Percentiles rank a stretch among this genome's conserved stretches.
Evolutionary conservation across 2,329 filamentous ascomycete species (phyloP).

Genomic region (Neonectria coccinea): DNA sequence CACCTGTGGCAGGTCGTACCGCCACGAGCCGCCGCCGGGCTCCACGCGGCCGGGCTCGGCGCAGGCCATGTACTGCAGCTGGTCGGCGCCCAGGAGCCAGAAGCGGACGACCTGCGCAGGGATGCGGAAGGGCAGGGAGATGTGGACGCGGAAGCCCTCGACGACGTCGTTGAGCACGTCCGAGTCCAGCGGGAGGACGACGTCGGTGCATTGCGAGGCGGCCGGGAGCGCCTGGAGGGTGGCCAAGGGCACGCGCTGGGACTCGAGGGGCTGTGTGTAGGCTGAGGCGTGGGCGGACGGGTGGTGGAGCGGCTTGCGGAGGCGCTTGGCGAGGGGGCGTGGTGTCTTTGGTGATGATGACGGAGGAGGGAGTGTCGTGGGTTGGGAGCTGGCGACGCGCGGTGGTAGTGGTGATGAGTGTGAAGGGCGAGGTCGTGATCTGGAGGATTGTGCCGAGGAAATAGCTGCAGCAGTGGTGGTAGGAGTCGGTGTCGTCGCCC

Average conservation of each 20-base stretch:
- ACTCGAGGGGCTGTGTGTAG: constrained; percentile 52
- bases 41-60: constrained; percentile 58
- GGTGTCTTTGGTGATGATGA: constrained; percentile 23
- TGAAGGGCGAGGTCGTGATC: constrained; percentile 23
- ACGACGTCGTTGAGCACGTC: constrained; percentile 62
- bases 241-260: constrained; percentile 64
- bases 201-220: constrained; percentile 63
- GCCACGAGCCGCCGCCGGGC: constrained; percentile 39
- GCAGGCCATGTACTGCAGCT: constrained; percentile 70
- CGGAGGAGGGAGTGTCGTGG: constrained; percentile 33
- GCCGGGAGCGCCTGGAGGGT: constrained; percentile 61
- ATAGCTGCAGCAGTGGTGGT: not conserved
- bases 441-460: constrained; percentile 31
- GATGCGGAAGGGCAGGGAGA: constrained; percentile 68
- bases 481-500: constrained; percentile 22
- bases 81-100: constrained; percentile 69
- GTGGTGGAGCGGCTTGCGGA: constrained; percentile 47
- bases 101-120: constrained; percentile 67
- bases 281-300: constrained; percentile 31
- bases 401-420: constrained; percentile 25
- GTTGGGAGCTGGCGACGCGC: constrained; percentile 28
- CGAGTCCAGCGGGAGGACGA: constrained; percentile 64
- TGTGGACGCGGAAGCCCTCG: constrained; percentile 63
- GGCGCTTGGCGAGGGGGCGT: constrained; percentile 16
- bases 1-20: constrained; percentile 56